Evolutionary conservation across 768 basidiomycete species (phyloP).

Genomic region (Lactarius akahatsu): DNA sequence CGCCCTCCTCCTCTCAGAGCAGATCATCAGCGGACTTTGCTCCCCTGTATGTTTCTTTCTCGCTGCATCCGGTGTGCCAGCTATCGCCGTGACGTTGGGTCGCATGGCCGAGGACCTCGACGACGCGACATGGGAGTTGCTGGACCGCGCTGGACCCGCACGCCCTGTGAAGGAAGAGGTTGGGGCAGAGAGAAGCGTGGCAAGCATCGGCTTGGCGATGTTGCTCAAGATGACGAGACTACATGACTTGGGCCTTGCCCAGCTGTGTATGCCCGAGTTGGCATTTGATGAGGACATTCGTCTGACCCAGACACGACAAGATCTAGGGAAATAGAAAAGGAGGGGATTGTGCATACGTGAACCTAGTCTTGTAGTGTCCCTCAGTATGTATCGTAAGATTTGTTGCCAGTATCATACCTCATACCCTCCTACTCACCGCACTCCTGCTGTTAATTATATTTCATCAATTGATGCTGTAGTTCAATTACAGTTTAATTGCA

Average conservation of each 20-base stretch:
- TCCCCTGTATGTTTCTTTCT: constrained; percentile 76
- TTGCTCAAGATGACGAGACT: constrained; percentile 75
- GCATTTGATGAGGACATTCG: constrained; percentile 25
- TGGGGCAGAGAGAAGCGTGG: constrained; percentile 32
- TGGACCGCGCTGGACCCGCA: constrained; percentile 43
- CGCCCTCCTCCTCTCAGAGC: constrained; percentile 54
- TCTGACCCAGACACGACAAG: background rate
- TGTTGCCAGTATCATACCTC: background rate
- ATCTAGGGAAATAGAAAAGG: background rate
- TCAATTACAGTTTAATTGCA: background rate
- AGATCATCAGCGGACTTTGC: constrained; percentile 74
- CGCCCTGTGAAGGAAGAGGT: constrained; percentile 34
- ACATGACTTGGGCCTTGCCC: constrained; percentile 69
- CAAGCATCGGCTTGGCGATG: constrained; percentile 53
- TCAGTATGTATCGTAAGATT: background rate
- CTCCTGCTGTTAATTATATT: background rate
- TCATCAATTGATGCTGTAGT: background rate
- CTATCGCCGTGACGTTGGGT: constrained; percentile 68
- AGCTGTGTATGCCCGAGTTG: constrained; percentile 45
- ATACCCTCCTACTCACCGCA: too few relatives aligned
- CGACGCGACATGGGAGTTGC: constrained; percentile 59
- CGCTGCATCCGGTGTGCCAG: constrained; percentile 63
- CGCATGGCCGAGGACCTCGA: constrained; percentile 65
- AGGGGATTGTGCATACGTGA: background rate
- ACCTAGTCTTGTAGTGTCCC: background rate